Percentiles rank a stretch among this genome's conserved stretches.
Evolutionary conservation across 2,329 filamentous ascomycete genomes (phyloP).

Genomic region (Leptographium flavum): DNA sequence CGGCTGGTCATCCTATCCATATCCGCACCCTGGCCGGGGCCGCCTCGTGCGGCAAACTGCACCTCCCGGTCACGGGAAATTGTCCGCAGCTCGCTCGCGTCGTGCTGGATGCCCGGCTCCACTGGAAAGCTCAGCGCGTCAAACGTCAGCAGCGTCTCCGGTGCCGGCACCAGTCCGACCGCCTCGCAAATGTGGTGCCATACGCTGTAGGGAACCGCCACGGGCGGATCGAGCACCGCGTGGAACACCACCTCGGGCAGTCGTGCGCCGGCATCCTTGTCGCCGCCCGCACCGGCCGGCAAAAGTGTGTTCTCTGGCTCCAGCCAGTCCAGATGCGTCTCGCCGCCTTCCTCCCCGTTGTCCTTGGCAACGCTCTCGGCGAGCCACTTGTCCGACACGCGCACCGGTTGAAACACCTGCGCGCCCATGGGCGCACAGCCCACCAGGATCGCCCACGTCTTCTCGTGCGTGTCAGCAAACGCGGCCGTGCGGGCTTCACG

Average conservation of each 20-base stretch:
- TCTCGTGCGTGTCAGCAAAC: conserved; percentile 18
- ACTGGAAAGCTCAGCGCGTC: conserved; percentile 45
- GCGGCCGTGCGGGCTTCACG: conserved; percentile 11
- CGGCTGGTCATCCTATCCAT: conserved; percentile 16
- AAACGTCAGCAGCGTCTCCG: conserved; percentile 32
- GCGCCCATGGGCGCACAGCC: conserved; percentile 40
- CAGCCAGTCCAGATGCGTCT: conserved; percentile 48
- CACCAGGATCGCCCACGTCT: conserved; percentile 53
- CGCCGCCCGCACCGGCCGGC: not conserved
- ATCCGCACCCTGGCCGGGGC: conserved; percentile 5
- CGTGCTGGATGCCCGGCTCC: conserved; percentile 30
- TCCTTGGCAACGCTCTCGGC: conserved; percentile 50
- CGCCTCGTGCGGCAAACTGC: conserved; percentile 16
- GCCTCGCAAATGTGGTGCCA: conserved; percentile 48
- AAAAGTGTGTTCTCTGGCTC: conserved; percentile 45
- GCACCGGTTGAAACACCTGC: conserved; percentile 41
- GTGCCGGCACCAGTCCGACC: conserved; percentile 31
- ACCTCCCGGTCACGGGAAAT: conserved; percentile 36
- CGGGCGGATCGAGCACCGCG: conserved; percentile 58
- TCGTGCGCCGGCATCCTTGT: conserved; percentile 26
- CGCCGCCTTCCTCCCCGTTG: conserved; percentile 21
- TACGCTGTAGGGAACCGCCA: conserved; percentile 52
- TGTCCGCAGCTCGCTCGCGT: conserved; percentile 42
- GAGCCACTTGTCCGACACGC: conserved; percentile 63
- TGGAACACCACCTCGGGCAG: conserved; percentile 62